Conservation (phyloP, 2,329 filamentous ascomycete genomes). For the Mollisia scopiformis region DNA sequence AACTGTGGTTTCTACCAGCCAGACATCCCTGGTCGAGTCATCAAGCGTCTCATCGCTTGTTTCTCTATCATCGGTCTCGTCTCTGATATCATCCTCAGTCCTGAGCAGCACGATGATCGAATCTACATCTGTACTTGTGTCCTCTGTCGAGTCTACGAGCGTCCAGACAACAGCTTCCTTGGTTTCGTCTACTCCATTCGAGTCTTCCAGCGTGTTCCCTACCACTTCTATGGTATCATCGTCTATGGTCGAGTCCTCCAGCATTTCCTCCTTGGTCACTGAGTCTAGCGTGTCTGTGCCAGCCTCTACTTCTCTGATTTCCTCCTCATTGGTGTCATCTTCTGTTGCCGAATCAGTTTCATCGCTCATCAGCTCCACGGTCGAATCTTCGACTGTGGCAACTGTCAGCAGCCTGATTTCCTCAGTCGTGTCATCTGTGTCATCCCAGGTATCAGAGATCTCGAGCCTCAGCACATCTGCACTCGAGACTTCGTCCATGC, state of each 20-base stretch:
- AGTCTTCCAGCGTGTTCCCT: not conserved
- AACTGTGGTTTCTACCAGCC: too few species aligned
- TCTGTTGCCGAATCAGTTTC: not conserved
- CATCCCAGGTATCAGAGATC: too few species aligned
- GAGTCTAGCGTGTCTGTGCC: not conserved
- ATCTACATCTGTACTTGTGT: not conserved
- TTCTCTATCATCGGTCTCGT: too few species aligned
- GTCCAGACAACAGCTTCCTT: too few species aligned
- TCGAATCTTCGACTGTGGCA: too few species aligned
- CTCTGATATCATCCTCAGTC: too few species aligned
- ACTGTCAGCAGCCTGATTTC: too few species aligned
- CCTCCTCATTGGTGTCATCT: not conserved
- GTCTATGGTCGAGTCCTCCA: not conserved
- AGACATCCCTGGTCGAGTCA: not conserved
- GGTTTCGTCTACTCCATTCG: too few species aligned
- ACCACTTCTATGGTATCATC: not conserved
- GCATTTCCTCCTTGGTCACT: not conserved
- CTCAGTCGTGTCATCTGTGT: too few species aligned
- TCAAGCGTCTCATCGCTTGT: not conserved
- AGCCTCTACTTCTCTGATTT: not conserved
- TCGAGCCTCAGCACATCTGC: not conserved
- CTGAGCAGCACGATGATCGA: not conserved
- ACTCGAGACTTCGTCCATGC: too few species aligned
- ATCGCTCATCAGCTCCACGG: not conserved
- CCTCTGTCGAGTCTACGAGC: not conserved